phyloP scores from a whole-genome alignment of 1,139 yeast species.

The Zygoascus hellenicus region DNA sequence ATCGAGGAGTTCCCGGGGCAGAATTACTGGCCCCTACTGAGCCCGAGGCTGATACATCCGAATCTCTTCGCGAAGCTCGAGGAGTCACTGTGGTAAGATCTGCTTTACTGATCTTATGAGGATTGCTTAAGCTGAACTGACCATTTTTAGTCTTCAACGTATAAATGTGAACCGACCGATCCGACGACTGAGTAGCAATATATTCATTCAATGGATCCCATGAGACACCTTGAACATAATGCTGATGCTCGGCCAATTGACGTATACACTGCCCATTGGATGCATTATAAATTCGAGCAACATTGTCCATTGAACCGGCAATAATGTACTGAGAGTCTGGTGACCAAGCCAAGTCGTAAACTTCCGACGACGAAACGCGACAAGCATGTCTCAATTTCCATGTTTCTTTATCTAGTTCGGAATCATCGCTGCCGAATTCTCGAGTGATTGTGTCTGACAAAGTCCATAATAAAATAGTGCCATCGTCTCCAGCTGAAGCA shows the following conservation, averaged over 20 bases:
- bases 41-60: slow-evolving; percentile 7
- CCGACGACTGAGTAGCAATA: slow-evolving; percentile 86
- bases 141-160: slow-evolving; percentile 35
- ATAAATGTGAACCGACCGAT: slow-evolving; percentile 70
- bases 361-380: slow-evolving; percentile 47
- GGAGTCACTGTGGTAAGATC: slow-evolving; percentile 34
- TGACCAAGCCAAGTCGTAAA: slow-evolving; percentile 89
- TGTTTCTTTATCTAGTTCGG: slow-evolving; percentile 56
- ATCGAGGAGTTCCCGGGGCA: slow-evolving; percentile 12
- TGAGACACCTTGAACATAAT: slow-evolving; percentile 89
- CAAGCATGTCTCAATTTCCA: slow-evolving; percentile 61
- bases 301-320: slow-evolving; percentile 91
- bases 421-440: slow-evolving; percentile 47
- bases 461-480: slow-evolving; percentile 76
- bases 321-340: slow-evolving; percentile 70
- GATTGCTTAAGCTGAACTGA: slow-evolving; percentile 36
- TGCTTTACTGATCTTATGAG: slow-evolving; percentile 38
- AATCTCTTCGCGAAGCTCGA: not conserved
- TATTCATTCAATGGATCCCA: slow-evolving; percentile 87
- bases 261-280: slow-evolving; percentile 53
- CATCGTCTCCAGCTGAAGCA: slow-evolving; percentile 96
- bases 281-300: slow-evolving; percentile 61
- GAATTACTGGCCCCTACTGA: slow-evolving; percentile 4
- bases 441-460: slow-evolving; percentile 39
- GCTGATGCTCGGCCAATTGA: slow-evolving; percentile 68